These are phyloP conservation scores for Gentiana macrophylla DNA, from an alignment of 257 asterid species.

Conservation along the genomic window DNA sequence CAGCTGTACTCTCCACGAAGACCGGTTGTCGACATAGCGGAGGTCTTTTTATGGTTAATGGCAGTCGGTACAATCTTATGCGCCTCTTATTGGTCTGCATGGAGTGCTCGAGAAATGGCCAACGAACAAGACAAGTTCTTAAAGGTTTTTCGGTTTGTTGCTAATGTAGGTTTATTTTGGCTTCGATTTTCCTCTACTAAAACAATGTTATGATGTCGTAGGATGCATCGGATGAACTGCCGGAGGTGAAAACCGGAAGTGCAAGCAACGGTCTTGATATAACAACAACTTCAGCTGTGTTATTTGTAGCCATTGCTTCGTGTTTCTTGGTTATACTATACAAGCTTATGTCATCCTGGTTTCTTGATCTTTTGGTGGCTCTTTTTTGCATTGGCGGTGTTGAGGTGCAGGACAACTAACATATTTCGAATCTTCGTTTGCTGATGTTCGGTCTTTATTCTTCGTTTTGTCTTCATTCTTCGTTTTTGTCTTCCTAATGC, in stretches of 20 bases:
- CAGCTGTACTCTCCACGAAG: slow-evolving; percentile 89
- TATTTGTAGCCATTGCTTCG: slow-evolving; percentile 71
- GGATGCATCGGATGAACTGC: slow-evolving; percentile 63
- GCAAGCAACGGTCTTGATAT: slow-evolving; percentile 69
- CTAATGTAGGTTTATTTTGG: not conserved
- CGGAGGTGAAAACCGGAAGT: slow-evolving; percentile 28
- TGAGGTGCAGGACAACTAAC: slow-evolving; percentile 35
- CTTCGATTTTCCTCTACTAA: not conserved
- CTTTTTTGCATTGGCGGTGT: slow-evolving; percentile 85
- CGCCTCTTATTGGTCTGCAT: slow-evolving; percentile 92
- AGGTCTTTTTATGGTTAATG: slow-evolving; percentile 90
- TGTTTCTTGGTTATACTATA: slow-evolving; percentile 73
- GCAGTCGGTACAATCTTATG: slow-evolving; percentile 85
- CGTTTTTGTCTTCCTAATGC: too few species aligned
- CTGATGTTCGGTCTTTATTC: too few species aligned
- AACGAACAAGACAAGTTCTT: slow-evolving; percentile 67
- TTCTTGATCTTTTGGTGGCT: slow-evolving; percentile 73
- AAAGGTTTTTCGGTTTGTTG: slow-evolving; percentile 37
- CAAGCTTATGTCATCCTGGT: slow-evolving; percentile 77
- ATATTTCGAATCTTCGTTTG: too few species aligned
- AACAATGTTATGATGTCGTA: slow-evolving; percentile 12
- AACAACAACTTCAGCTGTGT: slow-evolving; percentile 58
- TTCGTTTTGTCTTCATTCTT: too few species aligned
- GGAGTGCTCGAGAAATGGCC: slow-evolving; percentile 80
- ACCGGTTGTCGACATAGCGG: slow-evolving; percentile 84